phyloP scores from a whole-genome alignment of 164 flowering plant species.

The Stephania japonica region DNA sequence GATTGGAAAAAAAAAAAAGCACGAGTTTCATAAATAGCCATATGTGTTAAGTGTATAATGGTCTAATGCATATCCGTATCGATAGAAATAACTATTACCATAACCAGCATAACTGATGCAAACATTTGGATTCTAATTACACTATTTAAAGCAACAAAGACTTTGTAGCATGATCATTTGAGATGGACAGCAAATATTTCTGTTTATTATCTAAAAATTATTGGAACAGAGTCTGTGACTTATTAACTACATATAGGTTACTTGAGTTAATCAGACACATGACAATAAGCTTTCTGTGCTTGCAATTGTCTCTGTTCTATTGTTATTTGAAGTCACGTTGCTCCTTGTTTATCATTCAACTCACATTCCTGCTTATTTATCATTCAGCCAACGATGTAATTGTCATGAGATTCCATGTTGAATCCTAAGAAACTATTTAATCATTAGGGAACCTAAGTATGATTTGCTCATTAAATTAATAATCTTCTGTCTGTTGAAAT shows the following conservation, averaged over 20 bases:
- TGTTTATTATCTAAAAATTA: not conserved
- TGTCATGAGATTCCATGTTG: not conserved
- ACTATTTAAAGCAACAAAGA: no score
- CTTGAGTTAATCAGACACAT: not conserved
- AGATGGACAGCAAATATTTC: not conserved
- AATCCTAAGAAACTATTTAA: not conserved
- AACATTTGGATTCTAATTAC: no score
- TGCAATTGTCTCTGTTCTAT: no score
- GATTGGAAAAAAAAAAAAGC: not conserved
- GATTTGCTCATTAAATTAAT: not conserved
- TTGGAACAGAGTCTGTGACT: not conserved
- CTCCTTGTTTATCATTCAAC: not conserved
- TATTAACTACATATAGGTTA: not conserved
- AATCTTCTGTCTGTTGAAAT: no score
- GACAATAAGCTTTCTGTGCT: no score
- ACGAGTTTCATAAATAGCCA: no score
- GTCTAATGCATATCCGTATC: no score
- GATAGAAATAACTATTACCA: no score
- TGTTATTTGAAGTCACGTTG: no score
- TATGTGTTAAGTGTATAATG: no score
- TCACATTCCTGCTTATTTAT: not conserved
- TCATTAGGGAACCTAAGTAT: not conserved
- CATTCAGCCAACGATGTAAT: not conserved
- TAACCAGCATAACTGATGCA: no score
- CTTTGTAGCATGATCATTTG: not conserved